These are phyloP conservation scores for Globisporangium recalcitrans DNA, from an alignment of 352 stramenopile species.

Conservation along the genomic window DNA sequence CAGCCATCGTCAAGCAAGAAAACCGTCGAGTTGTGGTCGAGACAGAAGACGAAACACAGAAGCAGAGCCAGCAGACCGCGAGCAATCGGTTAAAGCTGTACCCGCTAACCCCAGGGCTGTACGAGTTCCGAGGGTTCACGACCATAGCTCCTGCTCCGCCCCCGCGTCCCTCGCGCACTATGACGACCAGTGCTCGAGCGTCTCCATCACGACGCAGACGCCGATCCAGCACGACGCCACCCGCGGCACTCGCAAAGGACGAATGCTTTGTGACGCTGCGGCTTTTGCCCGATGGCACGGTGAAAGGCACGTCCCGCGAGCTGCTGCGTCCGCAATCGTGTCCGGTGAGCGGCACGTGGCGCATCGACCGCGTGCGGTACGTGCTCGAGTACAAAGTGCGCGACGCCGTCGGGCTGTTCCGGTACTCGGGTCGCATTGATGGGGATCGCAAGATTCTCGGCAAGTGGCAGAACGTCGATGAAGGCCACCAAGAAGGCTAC, in stretches of 20 bases:
- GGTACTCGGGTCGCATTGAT: constrained; percentile 47
- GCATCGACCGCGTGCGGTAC: constrained; percentile 49
- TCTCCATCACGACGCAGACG: constrained; percentile 2
- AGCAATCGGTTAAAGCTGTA: constrained; percentile 23
- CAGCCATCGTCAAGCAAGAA: neutral
- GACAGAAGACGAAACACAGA: neutral
- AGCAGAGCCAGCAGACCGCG: neutral
- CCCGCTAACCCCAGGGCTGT: constrained; percentile 48
- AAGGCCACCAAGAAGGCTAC: constrained; percentile 38
- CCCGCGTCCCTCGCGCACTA: constrained; percentile 12
- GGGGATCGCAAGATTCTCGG: constrained; percentile 32
- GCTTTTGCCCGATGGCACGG: constrained; percentile 43
- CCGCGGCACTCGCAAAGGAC: constrained; percentile 26
- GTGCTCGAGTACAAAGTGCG: constrained; percentile 60
- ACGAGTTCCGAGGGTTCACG: constrained; percentile 62
- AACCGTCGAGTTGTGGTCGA: too few species aligned
- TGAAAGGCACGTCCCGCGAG: constrained; percentile 52
- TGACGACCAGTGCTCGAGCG: constrained; percentile 1
- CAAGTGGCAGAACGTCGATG: constrained; percentile 61
- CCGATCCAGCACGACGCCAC: neutral
- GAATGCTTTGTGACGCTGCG: constrained; percentile 63
- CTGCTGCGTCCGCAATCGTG: constrained; percentile 59
- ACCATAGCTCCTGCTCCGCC: constrained; percentile 26
- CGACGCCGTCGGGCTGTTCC: constrained; percentile 54
- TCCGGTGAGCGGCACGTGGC: constrained; percentile 41